These are phyloP conservation scores for Oropetium thomaeum DNA, from an alignment of 176 grass and related monocot genomes.

Conservation along the genomic window DNA sequence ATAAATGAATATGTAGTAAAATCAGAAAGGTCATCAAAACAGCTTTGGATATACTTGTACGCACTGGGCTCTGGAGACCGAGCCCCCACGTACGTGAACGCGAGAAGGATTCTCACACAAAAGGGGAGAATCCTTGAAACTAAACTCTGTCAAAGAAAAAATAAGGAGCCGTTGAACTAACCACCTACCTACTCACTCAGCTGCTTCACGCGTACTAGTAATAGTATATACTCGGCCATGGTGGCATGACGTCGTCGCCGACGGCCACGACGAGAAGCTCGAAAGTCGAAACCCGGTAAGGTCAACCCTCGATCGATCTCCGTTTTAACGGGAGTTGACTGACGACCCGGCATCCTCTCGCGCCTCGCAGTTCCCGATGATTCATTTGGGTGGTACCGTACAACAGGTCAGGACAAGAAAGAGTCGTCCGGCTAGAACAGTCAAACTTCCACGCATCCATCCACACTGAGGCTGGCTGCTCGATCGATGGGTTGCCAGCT, in stretches of 20 bases:
- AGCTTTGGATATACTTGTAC: background rate
- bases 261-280: background rate
- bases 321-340: slow-evolving; percentile 5
- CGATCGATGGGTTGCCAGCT: no score
- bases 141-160: background rate
- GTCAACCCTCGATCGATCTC: background rate
- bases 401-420: background rate
- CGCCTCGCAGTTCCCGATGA: no score
- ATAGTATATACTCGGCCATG: background rate
- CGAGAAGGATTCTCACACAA: slow-evolving; percentile 4
- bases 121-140: background rate
- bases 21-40: no score
- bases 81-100: background rate
- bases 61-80: background rate
- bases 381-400: no score
- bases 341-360: no score
- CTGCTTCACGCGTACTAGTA: background rate
- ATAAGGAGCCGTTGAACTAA: background rate
- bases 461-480: background rate
- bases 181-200: background rate
- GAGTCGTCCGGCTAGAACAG: background rate
- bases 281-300: background rate
- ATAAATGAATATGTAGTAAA: background rate
- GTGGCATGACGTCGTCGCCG: background rate
- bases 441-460: background rate